A percentile compares a stretch with the other conserved stretches of the same genome.
These are phyloP conservation scores for Citrus reticulata DNA, from an alignment of 345 rosid species.

Conservation along the genomic window DNA sequence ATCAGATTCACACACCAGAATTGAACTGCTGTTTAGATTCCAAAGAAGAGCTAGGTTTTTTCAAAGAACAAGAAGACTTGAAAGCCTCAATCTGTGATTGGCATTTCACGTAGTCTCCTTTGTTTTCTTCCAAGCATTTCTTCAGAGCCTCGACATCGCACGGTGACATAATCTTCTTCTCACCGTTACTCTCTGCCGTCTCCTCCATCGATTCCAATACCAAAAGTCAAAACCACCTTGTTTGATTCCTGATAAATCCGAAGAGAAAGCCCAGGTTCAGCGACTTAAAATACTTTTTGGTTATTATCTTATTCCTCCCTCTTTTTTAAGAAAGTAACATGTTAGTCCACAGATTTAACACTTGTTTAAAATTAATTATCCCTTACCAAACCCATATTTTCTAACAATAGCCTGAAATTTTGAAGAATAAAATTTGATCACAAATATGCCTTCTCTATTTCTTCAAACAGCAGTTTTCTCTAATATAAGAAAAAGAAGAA, in stretches of 20 bases:
- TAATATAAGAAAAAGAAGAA: too few relatives aligned
- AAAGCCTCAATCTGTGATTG: constrained; percentile 75
- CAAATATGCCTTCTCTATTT: too few relatives aligned
- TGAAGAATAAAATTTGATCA: too few relatives aligned
- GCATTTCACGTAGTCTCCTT: constrained; percentile 69
- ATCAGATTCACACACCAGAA: not conserved
- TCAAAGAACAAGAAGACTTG: constrained; percentile 65
- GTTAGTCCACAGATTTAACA: not conserved
- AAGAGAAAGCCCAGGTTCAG: too few relatives aligned
- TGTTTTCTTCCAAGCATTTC: constrained; percentile 88
- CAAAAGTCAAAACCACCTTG: not conserved
- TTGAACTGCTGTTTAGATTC: not conserved
- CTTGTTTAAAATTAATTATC: too few relatives aligned
- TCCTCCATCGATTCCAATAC: constrained; percentile 16
- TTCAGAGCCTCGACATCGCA: constrained; percentile 84
- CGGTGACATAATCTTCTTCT: constrained; percentile 51
- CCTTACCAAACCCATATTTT: not conserved
- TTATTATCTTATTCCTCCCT: not conserved
- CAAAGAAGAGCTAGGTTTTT: constrained; percentile 33
- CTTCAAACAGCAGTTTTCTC: too few relatives aligned
- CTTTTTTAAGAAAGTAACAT: not conserved
- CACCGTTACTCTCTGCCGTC: constrained; percentile 19
- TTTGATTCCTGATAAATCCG: not conserved
- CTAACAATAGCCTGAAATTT: too few relatives aligned
- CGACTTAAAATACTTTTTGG: not conserved